Base-by-base conservation (phyloP, 148 eudicot genomes). In the Pouteria glomerata region DNA sequence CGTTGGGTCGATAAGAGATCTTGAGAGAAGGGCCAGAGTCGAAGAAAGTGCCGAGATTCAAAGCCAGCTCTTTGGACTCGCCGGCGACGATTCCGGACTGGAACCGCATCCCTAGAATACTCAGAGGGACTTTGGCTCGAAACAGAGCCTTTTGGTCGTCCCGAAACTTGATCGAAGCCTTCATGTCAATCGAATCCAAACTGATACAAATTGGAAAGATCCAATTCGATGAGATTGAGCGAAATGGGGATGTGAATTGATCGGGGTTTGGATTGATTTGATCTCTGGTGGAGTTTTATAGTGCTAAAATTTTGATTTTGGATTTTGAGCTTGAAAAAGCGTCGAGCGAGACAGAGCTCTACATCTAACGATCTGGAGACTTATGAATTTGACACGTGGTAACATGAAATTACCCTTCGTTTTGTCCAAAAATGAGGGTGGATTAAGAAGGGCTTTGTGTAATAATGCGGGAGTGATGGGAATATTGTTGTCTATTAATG, bases 101-200 rank as follows among this genome's bases (percentile, higher is more conserved):
- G 52, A 90, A 89, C 0, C 95, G 98, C 24, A 87, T 73, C 8
- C 82, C 84, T 4, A 85, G 66, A 44, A 93, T 79, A 68, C 73
- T 87, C 16, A 93, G 72, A 0, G 97, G 97, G 21, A 93, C 71
- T 78, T 89, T 93, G n/a, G 97, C 92, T 56, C 91, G 78, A 70
- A 84, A 75, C 0, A 93, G 71, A 4, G 98, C 97, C 39, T 82
- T 90, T 60, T 84, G 83, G 90, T 68, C n/a, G n/a, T n/a, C n/a
- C n/a, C n/a, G n/a, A n/a, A n/a, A n/a, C n/a, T n/a, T n/a, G n/a
- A n/a, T n/a, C 4, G 98, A 93, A 4, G 97, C 98, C 72, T 93
- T 93, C 98, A 93, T 93, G 8, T 73, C 77, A 0, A 18, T 56
- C 66, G 31, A 23, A 18, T 13, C 31, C n/a, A 8, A 14, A 12